These are phyloP conservation scores for Beta corolliflora DNA, from an alignment of 179 eudicot species.

Conservation along the genomic window DNA sequence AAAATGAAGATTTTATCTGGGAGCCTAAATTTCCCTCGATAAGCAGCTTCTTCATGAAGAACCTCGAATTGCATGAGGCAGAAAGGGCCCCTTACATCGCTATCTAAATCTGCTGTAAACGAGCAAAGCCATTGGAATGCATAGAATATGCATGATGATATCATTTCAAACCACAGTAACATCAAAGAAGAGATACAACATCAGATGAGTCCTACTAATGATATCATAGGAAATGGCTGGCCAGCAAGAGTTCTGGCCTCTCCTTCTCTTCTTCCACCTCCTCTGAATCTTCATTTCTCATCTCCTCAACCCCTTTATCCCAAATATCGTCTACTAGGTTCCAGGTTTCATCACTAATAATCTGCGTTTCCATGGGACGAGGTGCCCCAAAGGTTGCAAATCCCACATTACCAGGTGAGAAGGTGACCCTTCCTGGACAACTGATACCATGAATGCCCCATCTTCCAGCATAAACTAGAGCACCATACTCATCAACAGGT, in stretches of 20 bases:
- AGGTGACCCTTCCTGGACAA: conserved; percentile 91
- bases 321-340: conserved; percentile 71
- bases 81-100: neutral
- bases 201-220: neutral
- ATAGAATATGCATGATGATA: neutral
- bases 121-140: neutral
- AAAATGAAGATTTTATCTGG: neutral
- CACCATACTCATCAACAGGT: conserved; percentile 78
- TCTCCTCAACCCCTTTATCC: conserved; percentile 66
- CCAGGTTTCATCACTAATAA: conserved; percentile 81
- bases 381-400: conserved; percentile 89
- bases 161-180: neutral
- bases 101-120: neutral
- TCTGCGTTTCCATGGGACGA: conserved; percentile 88
- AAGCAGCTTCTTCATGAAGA: conserved; percentile 15
- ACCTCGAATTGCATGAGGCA: neutral
- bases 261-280: conserved; percentile 65
- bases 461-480: conserved; percentile 75
- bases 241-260: conserved; percentile 64
- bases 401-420: conserved; percentile 89
- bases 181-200: neutral
- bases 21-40: conserved; percentile 1
- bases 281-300: conserved; percentile 46
- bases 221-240: conserved; percentile 72
- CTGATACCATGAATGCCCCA: conserved; percentile 86